Evolutionary conservation across 805 yeast species (phyloP), one percentile per base, ranked within the genome.

Genomic region (Spathaspora boniae): DNA sequence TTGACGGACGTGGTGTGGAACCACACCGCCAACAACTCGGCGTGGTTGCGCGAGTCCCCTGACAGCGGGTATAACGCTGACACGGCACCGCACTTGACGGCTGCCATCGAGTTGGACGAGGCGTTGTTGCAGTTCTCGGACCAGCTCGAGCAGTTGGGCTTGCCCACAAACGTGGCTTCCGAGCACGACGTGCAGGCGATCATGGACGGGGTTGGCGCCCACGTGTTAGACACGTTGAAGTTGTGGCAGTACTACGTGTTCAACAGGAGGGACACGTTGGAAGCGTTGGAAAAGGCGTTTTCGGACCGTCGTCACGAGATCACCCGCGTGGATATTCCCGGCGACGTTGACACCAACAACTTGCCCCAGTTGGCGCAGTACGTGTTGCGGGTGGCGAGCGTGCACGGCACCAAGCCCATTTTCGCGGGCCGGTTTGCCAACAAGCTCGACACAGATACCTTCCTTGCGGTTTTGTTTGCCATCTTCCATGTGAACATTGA

Each of bases 1-100:
- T 66, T 91, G 64, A 86, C 96, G 1, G 98, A 91, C 58, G 82
- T 93, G 20, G 98, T 91, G 2, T 80, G 88, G 71, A 91, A 91
- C 56, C 98, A 91, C 54, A 91, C 98, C 0, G 96, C 98, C 2
- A 73, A 86, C 54, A 86, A 91, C 59, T 87, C 98, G 0, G 58
- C 51, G 0, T 91, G 98, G 98, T 60, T 93, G 22, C 62, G 74
- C 28, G 83, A 80, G 2, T 88, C 86, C 47, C 97, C 98, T 0
- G 96, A 89, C 16, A 78, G 85, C 2, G 98, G 98, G 7, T 91
- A 91, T 60, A 85, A 86, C 40, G 72, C 72, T 17, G 74, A 72
- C 34, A 89, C 96, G 2, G 95, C 97, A 2, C 97, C 98, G 4
- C 96, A 91, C 60, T 70, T 91, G 43, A 68, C 55, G 9, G 62